phyloP scores from a whole-genome alignment of 495 filamentous ascomycete species.

The Cercophora newfieldiana region DNA sequence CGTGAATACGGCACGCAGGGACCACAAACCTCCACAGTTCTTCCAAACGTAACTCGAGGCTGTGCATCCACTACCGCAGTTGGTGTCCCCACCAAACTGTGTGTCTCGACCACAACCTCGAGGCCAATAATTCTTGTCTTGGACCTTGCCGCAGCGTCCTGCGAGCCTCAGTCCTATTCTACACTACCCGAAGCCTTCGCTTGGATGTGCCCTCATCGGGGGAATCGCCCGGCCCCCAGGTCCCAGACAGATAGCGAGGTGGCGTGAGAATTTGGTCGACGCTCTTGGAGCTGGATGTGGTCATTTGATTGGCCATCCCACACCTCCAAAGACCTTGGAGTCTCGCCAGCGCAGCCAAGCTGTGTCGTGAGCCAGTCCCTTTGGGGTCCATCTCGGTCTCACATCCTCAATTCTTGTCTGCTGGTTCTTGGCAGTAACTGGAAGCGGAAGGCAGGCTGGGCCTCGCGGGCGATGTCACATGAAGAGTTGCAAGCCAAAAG shows the following conservation, averaged over 20 bases:
- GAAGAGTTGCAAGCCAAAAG: not conserved
- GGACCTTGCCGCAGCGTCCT: not conserved
- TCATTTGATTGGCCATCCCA: not conserved
- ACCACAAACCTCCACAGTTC: not conserved
- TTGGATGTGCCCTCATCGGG: too few species aligned
- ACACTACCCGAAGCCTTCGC: too few species aligned
- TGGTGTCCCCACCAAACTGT: too few species aligned
- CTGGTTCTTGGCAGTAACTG: not conserved
- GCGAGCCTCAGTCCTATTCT: not conserved
- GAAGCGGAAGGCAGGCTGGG: not conserved
- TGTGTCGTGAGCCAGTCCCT: not conserved
- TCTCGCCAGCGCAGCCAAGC: not conserved
- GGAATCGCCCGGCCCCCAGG: not conserved
- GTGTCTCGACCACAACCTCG: too few species aligned
- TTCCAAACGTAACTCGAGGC: conserved; percentile 3
- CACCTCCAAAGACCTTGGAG: not conserved
- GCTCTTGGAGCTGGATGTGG: not conserved
- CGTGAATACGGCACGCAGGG: not conserved
- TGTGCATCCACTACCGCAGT: not conserved
- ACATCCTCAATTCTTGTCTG: not conserved
- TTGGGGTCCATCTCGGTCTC: not conserved
- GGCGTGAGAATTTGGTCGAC: not conserved
- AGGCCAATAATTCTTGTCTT: not conserved
- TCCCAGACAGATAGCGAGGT: not conserved
- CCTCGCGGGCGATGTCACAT: not conserved